Evolutionary conservation across 306 rosid species (phyloP), one percentile per base, ranked within the genome.

Genomic region (Luffa acutangula): DNA sequence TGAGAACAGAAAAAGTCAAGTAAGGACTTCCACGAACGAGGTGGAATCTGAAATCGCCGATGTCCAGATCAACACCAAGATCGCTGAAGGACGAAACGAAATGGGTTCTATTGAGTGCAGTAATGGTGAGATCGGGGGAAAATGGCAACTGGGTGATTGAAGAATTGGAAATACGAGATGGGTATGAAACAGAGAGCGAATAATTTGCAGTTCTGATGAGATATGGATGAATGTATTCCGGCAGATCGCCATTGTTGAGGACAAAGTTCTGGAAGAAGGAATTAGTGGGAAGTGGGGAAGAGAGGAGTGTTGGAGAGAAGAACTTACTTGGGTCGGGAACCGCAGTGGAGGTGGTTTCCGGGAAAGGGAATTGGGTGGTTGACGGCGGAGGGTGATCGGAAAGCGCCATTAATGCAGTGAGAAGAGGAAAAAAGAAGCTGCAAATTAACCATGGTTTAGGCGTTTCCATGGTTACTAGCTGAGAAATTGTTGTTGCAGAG

Each of bases 1-100:
- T 52, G 1, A 85, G 76, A 6, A 91, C 93, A 36, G 88, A 37
- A 5, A 87, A 71, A 2, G 97, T 95, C 56, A 95, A 46, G 77
- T 75, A 95, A 7, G 99, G 99, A 53, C 94, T 93, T 51, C 99
- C 99, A 14, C 96, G 92, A 21, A 89, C 99, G 15, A 95, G 96
- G 2, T 89, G 84, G 78, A 89, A 91, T 2, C 82, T 66, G 6
- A 93, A 75, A 54, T 91, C 89, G 13, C 93, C 82, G 31, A 89
- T 36, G 39, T 93, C 97, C 65, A 95, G 64, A 8, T 93, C 90
- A 76, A 95, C 87, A 25, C 93, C 82, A 7, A 95, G 97, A 80
- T 93, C 99, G 42, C 67, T 81, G 39, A 80, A 90, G 25, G 96
- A 87, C 39, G 97, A 87, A 9, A 95, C 78, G 11, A 89, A 15